Percentiles rank a stretch among this genome's conserved stretches.
These are phyloP conservation scores for Penicillium sp. DNA, from an alignment of 2,329 filamentous ascomycete genomes.

Conservation along the genomic window DNA sequence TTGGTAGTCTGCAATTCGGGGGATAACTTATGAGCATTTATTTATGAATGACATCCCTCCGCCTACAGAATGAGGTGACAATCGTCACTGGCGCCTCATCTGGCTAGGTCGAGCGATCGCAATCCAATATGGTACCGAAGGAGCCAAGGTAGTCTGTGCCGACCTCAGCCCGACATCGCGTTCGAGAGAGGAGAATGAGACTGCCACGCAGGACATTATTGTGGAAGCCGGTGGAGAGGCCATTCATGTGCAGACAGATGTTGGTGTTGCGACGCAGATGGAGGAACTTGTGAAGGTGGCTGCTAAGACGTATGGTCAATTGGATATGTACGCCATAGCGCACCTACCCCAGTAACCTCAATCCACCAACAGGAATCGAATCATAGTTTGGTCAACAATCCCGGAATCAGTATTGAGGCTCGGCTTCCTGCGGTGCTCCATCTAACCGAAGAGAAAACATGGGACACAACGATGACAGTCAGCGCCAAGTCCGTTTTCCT, in stretches of 20 bases:
- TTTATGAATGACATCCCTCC: neutral
- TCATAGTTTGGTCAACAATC: constrained; percentile 30
- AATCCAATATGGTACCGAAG: constrained; percentile 42
- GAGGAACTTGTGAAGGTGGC: constrained; percentile 39
- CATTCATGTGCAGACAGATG: constrained; percentile 49
- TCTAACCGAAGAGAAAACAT: constrained; percentile 47
- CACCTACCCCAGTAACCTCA: too few species aligned
- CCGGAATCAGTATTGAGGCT: constrained; percentile 50
- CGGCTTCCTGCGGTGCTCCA: constrained; percentile 43
- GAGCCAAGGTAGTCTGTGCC: constrained; percentile 46
- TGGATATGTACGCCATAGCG: constrained; percentile 45
- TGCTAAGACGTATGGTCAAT: constrained; percentile 39
- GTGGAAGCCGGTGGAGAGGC: constrained; percentile 33
- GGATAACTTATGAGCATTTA: too few species aligned
- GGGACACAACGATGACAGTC: constrained; percentile 42
- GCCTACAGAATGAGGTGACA: constrained; percentile 37
- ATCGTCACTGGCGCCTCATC: constrained; percentile 52
- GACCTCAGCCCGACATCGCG: constrained; percentile 34
- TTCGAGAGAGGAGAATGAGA: constrained; percentile 23
- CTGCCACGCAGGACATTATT: constrained; percentile 44
- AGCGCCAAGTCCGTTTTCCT: constrained; percentile 45
- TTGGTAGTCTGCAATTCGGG: too few species aligned
- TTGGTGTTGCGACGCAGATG: constrained; percentile 39
- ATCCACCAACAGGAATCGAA: neutral
- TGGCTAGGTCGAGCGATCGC: constrained; percentile 52